Conservation (phyloP, 352 stramenopile species). For the Thraustochytrium sp. region DNA sequence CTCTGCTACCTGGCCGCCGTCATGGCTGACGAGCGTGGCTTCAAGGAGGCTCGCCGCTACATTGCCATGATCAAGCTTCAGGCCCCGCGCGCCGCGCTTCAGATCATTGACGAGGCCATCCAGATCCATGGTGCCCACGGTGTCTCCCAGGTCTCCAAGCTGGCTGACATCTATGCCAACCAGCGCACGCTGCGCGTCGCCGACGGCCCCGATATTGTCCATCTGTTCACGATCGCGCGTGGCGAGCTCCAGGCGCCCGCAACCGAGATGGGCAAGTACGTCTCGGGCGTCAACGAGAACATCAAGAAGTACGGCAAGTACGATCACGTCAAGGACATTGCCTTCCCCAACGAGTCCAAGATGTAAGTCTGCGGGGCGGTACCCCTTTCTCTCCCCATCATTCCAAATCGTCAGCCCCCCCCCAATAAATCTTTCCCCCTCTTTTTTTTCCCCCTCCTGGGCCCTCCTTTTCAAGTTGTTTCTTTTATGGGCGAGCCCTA, state of each 20-base stretch:
- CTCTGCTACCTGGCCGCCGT: constrained; percentile 36
- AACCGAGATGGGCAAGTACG: constrained; percentile 20
- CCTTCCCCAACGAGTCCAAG: constrained; percentile 22
- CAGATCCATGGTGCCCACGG: constrained; percentile 68
- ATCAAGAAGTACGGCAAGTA: constrained; percentile 40
- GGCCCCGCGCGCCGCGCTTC: constrained; percentile 76
- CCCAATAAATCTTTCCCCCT: no score
- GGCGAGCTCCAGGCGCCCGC: neutral
- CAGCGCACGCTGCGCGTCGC: constrained; percentile 87
- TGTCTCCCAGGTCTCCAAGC: constrained; percentile 84
- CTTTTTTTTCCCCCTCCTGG: no score
- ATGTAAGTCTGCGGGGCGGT: no score
- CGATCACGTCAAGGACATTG: constrained; percentile 37
- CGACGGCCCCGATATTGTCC: constrained; percentile 92
- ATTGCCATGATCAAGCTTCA: constrained; percentile 95
- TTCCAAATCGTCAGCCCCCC: no score
- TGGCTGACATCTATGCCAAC: constrained; percentile 79
- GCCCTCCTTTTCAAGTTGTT: no score
- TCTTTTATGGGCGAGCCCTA: no score
- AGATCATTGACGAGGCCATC: constrained; percentile 80
- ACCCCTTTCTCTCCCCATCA: no score
- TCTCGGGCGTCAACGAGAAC: constrained; percentile 23
- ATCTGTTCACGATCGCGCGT: constrained; percentile 82
- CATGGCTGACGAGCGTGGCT: constrained; percentile 61
- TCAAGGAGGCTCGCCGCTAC: constrained; percentile 76